Conservation (phyloP, 768 basidiomycete genomes). For the Rossbeevera mucosa region DNA sequence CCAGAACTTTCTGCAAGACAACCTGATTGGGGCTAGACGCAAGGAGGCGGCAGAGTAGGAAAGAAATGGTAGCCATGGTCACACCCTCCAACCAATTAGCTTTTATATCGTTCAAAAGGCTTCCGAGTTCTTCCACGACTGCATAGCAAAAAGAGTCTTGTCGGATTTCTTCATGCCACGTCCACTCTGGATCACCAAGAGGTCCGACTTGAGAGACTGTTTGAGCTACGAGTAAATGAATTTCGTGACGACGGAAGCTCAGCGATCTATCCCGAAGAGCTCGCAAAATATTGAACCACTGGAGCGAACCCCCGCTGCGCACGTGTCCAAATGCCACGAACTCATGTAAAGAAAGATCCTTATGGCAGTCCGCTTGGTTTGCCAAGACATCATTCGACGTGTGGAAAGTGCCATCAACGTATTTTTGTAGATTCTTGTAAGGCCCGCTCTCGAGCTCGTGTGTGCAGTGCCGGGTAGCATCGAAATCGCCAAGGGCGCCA, state of each 20-base stretch:
- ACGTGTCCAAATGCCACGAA: constrained; percentile 40
- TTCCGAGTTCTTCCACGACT: constrained; percentile 1
- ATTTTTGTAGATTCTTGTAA: constrained; percentile 36
- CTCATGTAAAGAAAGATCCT: constrained; percentile 40
- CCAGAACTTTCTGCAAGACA: neutral
- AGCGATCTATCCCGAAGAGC: constrained; percentile 38
- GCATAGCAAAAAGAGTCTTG: constrained; percentile 6
- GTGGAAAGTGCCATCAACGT: constrained; percentile 33
- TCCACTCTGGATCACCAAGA: neutral
- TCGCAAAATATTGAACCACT: constrained; percentile 47
- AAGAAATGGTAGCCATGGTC: neutral
- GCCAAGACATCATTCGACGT: constrained; percentile 41
- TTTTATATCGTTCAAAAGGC: constrained; percentile 22
- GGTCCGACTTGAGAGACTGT: constrained; percentile 41
- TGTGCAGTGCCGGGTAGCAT: constrained; percentile 24
- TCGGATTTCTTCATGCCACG: constrained; percentile 12
- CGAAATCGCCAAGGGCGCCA: constrained; percentile 5
- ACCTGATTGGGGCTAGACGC: neutral
- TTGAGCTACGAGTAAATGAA: constrained; percentile 41
- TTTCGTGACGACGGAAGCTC: constrained; percentile 35
- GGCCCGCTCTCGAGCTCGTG: constrained; percentile 28
- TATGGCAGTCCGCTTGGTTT: constrained; percentile 39
- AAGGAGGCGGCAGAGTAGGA: neutral
- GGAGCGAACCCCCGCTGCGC: constrained; percentile 40
- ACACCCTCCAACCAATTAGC: constrained; percentile 1